Evolutionary conservation across 768 basidiomycete genomes (phyloP).

Genomic region (Kwoniella bestiolae): DNA sequence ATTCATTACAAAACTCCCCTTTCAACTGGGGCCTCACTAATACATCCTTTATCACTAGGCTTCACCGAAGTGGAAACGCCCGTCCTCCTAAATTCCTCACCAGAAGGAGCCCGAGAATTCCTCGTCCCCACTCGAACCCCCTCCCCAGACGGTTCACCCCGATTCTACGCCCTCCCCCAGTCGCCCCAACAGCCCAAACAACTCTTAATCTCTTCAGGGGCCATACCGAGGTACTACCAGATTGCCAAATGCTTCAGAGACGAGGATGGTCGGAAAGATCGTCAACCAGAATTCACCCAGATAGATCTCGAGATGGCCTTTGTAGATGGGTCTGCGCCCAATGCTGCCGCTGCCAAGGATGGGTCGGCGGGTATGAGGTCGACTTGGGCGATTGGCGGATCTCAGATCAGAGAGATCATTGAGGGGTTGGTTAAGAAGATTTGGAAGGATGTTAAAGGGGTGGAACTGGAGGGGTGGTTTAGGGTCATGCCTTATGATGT

Average conservation of each 20-base stretch:
- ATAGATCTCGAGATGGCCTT: constrained; percentile 96
- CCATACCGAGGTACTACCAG: constrained; percentile 88
- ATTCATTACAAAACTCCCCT: neutral
- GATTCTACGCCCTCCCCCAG: constrained; percentile 87
- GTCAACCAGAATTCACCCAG: constrained; percentile 97
- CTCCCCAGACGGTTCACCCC: constrained; percentile 31
- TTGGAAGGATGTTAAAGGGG: constrained; percentile 72
- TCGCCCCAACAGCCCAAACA: constrained; percentile 98
- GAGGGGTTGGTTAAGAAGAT: constrained; percentile 74
- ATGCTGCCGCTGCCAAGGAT: constrained; percentile 4
- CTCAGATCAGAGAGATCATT: constrained; percentile 76
- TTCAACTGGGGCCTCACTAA: neutral
- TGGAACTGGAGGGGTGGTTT: constrained; percentile 69
- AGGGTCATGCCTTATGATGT: constrained; percentile 83
- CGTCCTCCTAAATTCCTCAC: constrained; percentile 83
- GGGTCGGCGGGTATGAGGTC: constrained; percentile 33
- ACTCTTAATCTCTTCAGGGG: constrained; percentile 84
- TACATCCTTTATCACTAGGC: constrained; percentile 60
- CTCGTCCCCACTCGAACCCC: constrained; percentile 74
- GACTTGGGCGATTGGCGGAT: constrained; percentile 82
- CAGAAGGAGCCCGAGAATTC: constrained; percentile 93
- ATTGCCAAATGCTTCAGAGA: constrained; percentile 93
- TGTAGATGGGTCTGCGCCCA: constrained; percentile 72
- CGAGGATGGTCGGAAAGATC: constrained; percentile 90
- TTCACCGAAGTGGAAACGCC: constrained; percentile 95